Evolutionary conservation across 805 yeast genomes (phyloP).

Genomic region (Metschnikowia amazonensis): DNA sequence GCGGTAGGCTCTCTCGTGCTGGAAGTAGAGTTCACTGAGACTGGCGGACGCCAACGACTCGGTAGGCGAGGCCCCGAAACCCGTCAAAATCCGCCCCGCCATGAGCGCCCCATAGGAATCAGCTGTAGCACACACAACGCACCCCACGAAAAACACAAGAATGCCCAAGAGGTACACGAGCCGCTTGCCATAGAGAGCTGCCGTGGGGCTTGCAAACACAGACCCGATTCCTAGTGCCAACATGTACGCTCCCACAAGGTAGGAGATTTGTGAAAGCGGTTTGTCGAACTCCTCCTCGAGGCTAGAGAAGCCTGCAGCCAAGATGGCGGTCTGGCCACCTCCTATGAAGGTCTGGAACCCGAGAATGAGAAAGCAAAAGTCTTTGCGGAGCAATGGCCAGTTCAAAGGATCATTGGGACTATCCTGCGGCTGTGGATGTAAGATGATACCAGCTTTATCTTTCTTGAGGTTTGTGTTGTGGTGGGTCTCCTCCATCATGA

Average conservation of each 20-base stretch:
- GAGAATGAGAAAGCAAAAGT: conserved; percentile 47
- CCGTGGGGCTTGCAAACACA: conserved; percentile 53
- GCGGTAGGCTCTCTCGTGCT: conserved; percentile 59
- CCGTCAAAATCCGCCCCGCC: conserved; percentile 56
- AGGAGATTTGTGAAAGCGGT: conserved; percentile 42
- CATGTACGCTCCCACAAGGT: conserved; percentile 58
- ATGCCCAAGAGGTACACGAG: conserved; percentile 49
- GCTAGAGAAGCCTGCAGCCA: conserved; percentile 52
- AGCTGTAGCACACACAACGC: conserved; percentile 53
- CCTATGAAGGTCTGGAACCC: conserved; percentile 58
- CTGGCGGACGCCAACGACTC: conserved; percentile 60
- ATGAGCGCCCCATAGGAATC: conserved; percentile 46
- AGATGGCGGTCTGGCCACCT: conserved; percentile 59
- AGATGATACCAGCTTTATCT: conserved; percentile 46
- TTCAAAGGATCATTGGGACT: conserved; percentile 63
- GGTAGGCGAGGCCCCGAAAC: conserved; percentile 59
- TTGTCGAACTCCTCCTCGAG: conserved; percentile 43
- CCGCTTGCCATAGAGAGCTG: conserved; percentile 56
- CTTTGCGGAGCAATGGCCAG: conserved; percentile 61
- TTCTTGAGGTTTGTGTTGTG: conserved; percentile 34
- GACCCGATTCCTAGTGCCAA: conserved; percentile 57
- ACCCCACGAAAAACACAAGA: conserved; percentile 46
- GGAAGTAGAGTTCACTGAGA: conserved; percentile 57
- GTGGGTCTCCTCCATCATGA: conserved; percentile 29
- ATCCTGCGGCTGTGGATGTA: conserved; percentile 61